These are phyloP conservation scores for Knoxia roxburghii DNA, from an alignment of 257 asterid genomes.

Conservation along the genomic window DNA sequence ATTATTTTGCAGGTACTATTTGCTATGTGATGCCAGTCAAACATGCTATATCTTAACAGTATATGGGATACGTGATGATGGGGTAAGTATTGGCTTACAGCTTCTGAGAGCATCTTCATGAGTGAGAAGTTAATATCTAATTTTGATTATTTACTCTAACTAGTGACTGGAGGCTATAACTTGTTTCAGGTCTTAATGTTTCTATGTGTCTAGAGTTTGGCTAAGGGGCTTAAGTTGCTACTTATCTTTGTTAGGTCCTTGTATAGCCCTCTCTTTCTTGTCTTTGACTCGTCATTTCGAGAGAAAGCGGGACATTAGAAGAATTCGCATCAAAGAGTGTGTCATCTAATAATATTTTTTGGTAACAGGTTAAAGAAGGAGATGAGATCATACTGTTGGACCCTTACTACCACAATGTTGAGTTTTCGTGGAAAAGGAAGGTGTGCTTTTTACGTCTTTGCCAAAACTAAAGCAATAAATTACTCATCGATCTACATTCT, in stretches of 20 bases:
- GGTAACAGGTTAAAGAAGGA: slow-evolving; percentile 85
- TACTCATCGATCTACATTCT: background rate
- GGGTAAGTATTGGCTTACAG: slow-evolving; percentile 41
- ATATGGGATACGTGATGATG: slow-evolving; percentile 61
- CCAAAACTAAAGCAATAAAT: background rate
- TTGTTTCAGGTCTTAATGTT: background rate
- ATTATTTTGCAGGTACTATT: slow-evolving; percentile 54
- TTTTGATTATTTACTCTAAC: background rate
- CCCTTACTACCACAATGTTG: slow-evolving; percentile 54
- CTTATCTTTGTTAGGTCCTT: no score
- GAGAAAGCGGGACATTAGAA: no score
- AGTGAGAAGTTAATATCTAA: slow-evolving; percentile 1
- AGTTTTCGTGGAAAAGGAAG: slow-evolving; percentile 82
- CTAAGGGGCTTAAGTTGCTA: no score
- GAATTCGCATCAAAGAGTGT: background rate
- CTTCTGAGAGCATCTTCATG: slow-evolving; percentile 7
- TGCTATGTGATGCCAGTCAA: slow-evolving; percentile 77
- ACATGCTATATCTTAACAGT: slow-evolving; percentile 59
- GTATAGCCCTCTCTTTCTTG: background rate
- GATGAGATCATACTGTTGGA: slow-evolving; percentile 71
- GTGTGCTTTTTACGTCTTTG: slow-evolving; percentile 29
- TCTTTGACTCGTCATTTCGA: no score
- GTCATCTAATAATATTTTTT: background rate
- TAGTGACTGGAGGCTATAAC: background rate
- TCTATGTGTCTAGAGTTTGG: no score